Evolutionary conservation across 163 green algal species (phyloP), one percentile per base, ranked within the genome.

Genomic region (Prototheca wickerhamii): DNA sequence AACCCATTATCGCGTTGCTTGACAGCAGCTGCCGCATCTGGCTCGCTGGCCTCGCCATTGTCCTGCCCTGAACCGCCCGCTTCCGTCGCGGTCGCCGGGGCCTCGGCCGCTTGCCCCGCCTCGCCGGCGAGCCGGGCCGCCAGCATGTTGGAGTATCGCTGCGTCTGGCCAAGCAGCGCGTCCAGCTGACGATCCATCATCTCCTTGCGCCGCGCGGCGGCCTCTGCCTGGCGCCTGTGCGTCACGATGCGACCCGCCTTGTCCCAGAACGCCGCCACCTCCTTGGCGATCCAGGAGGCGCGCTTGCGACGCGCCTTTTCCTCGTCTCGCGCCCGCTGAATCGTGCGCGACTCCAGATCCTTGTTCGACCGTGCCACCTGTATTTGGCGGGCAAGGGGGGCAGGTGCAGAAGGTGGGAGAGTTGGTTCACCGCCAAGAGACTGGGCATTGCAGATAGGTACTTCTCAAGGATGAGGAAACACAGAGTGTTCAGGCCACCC

Each of bases 161-260:
- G 91, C 2, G 92, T 98, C 81, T 99, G 89, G 2, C 83, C 87
- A 30, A 99, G 73, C 51, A 99, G 84, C 44, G 93, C 89, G 69
- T 95, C 85, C 25, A 99, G 79, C 71, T 96, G 90, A 46, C 94
- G 85, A 44, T 98, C 89, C 73, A 97, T 79, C 32, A 87, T 86
- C 53, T 84, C 75, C 71, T 95, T 91, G 81, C 95, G 94, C 35
- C 72, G 76, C 0, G 77, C 74, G 61, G 96, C 89, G 28, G 92
- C 68, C 55, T 76, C 69, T n/a, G 69, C 64, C 42, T 86, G 76
- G 31, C 87, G 72, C 76, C 96, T 96, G 80, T 89, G 95, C 30
- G 73, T 64, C 46, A 95, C 84, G 66, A 97, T 85, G 0, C 81
- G 72, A 58, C 85, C 72, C 0, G 85, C 86, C 73, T 97, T 97